A percentile compares a stretch with the other conserved stretches of the same genome.
Conservation (phyloP, 768 basidiomycete genomes). For the Suillus tomentosus region DNA sequence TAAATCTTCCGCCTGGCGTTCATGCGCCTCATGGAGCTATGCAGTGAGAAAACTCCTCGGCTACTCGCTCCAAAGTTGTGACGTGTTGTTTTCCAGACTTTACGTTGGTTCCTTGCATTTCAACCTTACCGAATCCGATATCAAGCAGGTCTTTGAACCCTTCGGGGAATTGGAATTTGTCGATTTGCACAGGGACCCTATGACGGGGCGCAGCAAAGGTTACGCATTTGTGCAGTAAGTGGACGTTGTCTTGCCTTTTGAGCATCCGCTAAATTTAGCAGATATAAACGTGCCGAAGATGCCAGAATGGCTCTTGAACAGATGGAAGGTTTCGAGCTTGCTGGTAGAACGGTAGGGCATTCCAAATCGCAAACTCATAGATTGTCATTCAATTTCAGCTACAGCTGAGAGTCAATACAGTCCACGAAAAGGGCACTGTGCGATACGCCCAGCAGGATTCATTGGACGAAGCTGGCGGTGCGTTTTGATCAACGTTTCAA, state of each 20-base stretch:
- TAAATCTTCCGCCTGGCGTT: constrained; percentile 85
- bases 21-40: constrained; percentile 79
- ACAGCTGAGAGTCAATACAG: constrained; percentile 87
- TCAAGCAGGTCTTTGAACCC: constrained; percentile 98
- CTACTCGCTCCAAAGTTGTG: neutral
- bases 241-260: neutral
- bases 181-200: constrained; percentile 93
- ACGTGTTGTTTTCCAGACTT: constrained; percentile 53
- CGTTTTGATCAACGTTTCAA: constrained; percentile 18
- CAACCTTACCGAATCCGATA: constrained; percentile 94
- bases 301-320: constrained; percentile 97
- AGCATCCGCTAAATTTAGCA: constrained; percentile 30
- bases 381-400: constrained; percentile 10
- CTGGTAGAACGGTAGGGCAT: constrained; percentile 79
- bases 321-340: constrained; percentile 98
- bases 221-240: constrained; percentile 96
- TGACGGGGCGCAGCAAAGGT: constrained; percentile 95
- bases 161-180: constrained; percentile 99
- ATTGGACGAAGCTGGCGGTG: constrained; percentile 90
- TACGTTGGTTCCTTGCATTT: constrained; percentile 98
- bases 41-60: constrained; percentile 56
- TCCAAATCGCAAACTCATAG: constrained; percentile 19
- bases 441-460: constrained; percentile 77
- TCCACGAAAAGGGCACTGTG: constrained; percentile 85
- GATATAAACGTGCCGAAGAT: constrained; percentile 89